These are phyloP conservation scores for Oenanthe javanica DNA, from an alignment of 140 eudicot species.

Conservation along the genomic window DNA sequence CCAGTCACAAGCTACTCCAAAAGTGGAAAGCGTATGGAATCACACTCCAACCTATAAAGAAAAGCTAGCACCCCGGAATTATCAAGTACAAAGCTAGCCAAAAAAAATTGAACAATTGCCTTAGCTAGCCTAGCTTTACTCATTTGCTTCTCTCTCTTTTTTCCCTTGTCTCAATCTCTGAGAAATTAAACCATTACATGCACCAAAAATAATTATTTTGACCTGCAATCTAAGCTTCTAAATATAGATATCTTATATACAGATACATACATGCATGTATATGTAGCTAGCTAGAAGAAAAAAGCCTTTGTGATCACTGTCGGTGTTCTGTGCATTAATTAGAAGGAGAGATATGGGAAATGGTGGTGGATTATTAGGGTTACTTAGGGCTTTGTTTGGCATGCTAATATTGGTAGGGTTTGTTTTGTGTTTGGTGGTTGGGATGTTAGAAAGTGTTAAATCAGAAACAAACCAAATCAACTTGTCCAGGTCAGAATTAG, in stretches of 20 bases:
- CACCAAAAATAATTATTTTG: background rate
- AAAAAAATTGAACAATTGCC: background rate
- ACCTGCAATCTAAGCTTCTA: background rate
- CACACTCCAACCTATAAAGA: constrained; percentile 10
- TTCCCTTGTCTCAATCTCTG: background rate
- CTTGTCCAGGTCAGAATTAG: background rate
- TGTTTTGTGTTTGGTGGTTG: constrained; percentile 25
- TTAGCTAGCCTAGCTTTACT: background rate
- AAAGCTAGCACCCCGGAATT: background rate
- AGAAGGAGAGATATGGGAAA: background rate
- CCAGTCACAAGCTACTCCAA: background rate
- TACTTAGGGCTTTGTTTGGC: constrained; percentile 22
- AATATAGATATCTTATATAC: background rate
- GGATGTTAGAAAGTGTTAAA: constrained; percentile 20
- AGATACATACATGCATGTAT: background rate
- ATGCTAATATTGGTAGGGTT: constrained; percentile 21
- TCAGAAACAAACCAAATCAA: constrained; percentile 10
- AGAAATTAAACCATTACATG: background rate
- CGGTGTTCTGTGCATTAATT: background rate
- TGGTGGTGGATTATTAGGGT: background rate
- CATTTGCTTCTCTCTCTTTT: background rate
- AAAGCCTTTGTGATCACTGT: background rate
- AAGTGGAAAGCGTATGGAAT: background rate
- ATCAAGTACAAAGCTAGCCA: background rate
- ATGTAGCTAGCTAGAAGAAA: background rate